Evolutionary conservation across 495 filamentous ascomycete species (phyloP).

Genomic region (Trypethelium eluteriae): DNA sequence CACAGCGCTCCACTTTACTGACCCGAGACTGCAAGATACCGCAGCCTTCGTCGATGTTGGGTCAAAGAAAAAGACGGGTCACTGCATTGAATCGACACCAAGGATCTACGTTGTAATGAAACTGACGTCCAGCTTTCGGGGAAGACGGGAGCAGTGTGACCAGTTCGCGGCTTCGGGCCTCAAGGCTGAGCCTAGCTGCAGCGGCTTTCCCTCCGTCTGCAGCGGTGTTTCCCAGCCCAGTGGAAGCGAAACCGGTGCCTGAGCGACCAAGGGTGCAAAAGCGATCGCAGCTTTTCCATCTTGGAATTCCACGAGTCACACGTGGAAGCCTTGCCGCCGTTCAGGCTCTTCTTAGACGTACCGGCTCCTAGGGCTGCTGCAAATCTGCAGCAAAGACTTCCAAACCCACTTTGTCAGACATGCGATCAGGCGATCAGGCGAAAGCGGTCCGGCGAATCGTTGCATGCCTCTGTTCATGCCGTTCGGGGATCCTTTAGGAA

Average conservation of each 20-base stretch:
- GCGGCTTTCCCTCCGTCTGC: not conserved
- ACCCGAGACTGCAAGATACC: constrained; percentile 9
- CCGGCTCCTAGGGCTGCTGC: not conserved
- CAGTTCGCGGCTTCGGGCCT: constrained; percentile 8
- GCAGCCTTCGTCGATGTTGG: constrained; percentile 3
- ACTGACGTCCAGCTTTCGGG: constrained; percentile 9
- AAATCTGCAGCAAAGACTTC: constrained; percentile 3
- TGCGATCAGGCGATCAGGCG: not conserved
- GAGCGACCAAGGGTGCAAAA: not conserved
- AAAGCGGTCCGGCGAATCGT: not conserved
- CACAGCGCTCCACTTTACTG: not conserved
- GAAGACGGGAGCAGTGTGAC: not conserved
- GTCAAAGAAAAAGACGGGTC: not conserved
- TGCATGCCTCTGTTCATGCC: not conserved
- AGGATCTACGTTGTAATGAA: constrained; percentile 3
- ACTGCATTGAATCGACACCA: constrained; percentile 11
- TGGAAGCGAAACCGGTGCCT: constrained; percentile 11
- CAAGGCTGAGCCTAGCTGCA: constrained; percentile 11
- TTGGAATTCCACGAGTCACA: constrained; percentile 7
- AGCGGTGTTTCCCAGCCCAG: constrained; percentile 6
- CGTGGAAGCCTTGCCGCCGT: constrained; percentile 7
- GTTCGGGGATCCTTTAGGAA: not conserved
- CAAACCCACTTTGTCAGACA: not conserved
- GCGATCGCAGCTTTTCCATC: not conserved
- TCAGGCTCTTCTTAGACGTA: not conserved